A percentile compares a stretch with the other conserved stretches of the same genome.
phyloP scores from a whole-genome alignment of 805 yeast species.

The Schizosaccharomyces japonicus region DNA sequence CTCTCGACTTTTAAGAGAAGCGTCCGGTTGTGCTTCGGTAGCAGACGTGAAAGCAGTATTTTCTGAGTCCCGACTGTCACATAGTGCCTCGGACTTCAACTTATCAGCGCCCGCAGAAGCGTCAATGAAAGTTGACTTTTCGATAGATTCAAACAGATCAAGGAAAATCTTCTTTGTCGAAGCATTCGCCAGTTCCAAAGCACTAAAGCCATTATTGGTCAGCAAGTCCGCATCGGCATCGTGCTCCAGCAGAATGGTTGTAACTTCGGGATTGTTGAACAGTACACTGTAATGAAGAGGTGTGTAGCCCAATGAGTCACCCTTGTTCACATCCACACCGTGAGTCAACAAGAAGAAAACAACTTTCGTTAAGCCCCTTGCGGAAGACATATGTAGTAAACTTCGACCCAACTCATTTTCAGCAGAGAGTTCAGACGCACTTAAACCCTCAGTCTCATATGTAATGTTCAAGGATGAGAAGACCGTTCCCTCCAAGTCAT shows the following conservation, averaged over 20 bases:
- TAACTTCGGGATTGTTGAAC: conserved; percentile 45
- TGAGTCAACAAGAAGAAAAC: conserved; percentile 37
- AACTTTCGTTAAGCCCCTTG: conserved; percentile 45
- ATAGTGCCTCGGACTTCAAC: too few relatives aligned
- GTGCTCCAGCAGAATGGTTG: conserved; percentile 35
- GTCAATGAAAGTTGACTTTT: too few relatives aligned
- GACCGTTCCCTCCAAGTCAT: conserved; percentile 20
- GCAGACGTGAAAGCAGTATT: too few relatives aligned
- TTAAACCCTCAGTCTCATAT: conserved; percentile 26
- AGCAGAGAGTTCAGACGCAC: conserved; percentile 49
- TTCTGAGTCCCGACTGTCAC: too few relatives aligned
- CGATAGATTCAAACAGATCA: too few relatives aligned
- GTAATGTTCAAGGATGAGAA: conserved; percentile 36
- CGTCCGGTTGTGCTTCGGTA: too few relatives aligned
- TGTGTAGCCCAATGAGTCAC: conserved; percentile 60
- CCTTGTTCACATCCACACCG: conserved; percentile 34
- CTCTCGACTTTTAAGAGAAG: too few relatives aligned
- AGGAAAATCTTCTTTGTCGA: too few relatives aligned
- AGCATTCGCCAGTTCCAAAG: too few relatives aligned
- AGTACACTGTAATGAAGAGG: conserved; percentile 74
- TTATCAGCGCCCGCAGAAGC: too few relatives aligned
- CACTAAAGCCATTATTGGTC: too few relatives aligned
- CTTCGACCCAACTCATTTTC: conserved; percentile 71
- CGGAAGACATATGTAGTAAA: conserved; percentile 60
- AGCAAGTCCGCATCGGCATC: conserved; percentile 27